Conservation (phyloP, 2,329 filamentous ascomycete species). For the Colletotrichum sp. region DNA sequence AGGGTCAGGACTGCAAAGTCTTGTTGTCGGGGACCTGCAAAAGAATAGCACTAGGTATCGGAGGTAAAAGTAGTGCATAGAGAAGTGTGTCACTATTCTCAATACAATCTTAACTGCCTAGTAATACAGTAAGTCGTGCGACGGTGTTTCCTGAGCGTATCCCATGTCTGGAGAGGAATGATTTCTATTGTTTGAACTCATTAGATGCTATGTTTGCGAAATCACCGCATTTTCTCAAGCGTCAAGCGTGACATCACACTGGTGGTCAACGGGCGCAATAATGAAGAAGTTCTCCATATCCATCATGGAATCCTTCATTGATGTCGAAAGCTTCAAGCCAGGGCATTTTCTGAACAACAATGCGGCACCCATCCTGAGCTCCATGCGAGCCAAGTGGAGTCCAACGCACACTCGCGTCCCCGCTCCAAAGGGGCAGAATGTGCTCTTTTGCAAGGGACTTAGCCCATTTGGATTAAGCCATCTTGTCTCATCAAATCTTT, state of each 20-base stretch:
- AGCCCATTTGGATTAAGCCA: background rate
- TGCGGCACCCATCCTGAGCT: slow-evolving; percentile 55
- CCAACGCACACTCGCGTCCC: slow-evolving; percentile 57
- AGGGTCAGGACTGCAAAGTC: background rate
- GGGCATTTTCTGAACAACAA: slow-evolving; percentile 56
- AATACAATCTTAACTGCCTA: background rate
- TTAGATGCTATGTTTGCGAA: background rate
- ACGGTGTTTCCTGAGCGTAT: too few species aligned
- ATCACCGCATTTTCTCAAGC: background rate
- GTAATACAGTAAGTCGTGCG: background rate
- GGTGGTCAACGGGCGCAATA: background rate
- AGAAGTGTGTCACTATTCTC: background rate
- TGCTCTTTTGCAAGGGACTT: slow-evolving; percentile 45
- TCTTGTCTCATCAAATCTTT: background rate
- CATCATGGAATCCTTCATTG: slow-evolving; percentile 42
- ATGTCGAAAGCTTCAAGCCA: slow-evolving; percentile 31
- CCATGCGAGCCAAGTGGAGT: slow-evolving; percentile 60
- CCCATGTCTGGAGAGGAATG: background rate
- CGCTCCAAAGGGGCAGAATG: slow-evolving; percentile 57
- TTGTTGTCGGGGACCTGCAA: background rate
- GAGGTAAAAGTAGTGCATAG: background rate
- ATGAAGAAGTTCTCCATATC: slow-evolving; percentile 35
- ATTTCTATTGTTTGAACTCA: background rate
- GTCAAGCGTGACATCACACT: background rate
- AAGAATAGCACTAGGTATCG: background rate